Conservation (phyloP, 2,329 filamentous ascomycete species). For the Talaromyces atroroseus region DNA sequence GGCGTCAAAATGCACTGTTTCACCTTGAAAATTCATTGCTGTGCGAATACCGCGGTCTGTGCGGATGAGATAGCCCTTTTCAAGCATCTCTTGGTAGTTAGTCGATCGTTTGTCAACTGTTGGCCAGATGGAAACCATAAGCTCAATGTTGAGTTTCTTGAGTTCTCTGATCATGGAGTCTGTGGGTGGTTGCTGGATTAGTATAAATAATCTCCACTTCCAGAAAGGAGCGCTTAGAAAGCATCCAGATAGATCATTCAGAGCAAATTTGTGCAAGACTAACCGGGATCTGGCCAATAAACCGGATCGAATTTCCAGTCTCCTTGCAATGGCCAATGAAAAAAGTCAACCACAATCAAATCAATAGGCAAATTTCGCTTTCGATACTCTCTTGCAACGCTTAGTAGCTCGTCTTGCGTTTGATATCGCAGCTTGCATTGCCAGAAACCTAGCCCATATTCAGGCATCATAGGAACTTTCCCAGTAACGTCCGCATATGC, state of each 20-base stretch:
- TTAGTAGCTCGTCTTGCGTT: constrained; percentile 59
- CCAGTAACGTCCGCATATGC: constrained; percentile 55
- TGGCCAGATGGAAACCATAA: constrained; percentile 67
- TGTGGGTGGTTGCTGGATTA: constrained; percentile 8
- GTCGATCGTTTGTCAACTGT: constrained; percentile 56
- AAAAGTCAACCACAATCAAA: constrained; percentile 63
- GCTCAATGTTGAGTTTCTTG: constrained; percentile 53
- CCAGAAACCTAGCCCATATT: constrained; percentile 64
- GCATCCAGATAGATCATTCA: neutral
- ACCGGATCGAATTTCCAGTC: constrained; percentile 62
- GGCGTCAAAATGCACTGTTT: constrained; percentile 58
- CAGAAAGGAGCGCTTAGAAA: neutral
- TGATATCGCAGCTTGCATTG: constrained; percentile 63
- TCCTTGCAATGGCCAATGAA: constrained; percentile 62
- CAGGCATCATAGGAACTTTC: constrained; percentile 61
- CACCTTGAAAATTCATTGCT: constrained; percentile 55
- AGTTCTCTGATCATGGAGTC: constrained; percentile 61
- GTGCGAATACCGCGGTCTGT: constrained; percentile 55
- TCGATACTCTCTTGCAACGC: constrained; percentile 56
- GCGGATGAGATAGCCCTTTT: constrained; percentile 56
- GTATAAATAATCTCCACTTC: neutral
- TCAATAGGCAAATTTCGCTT: constrained; percentile 54
- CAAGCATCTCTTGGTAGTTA: constrained; percentile 59
- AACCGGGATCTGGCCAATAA: constrained; percentile 60
- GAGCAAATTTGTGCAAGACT: constrained; percentile 12